Percentiles rank a stretch among this genome's conserved stretches.
Evolutionary conservation across 2,329 filamentous ascomycete species (phyloP).

Genomic region (Xylogone sp.): DNA sequence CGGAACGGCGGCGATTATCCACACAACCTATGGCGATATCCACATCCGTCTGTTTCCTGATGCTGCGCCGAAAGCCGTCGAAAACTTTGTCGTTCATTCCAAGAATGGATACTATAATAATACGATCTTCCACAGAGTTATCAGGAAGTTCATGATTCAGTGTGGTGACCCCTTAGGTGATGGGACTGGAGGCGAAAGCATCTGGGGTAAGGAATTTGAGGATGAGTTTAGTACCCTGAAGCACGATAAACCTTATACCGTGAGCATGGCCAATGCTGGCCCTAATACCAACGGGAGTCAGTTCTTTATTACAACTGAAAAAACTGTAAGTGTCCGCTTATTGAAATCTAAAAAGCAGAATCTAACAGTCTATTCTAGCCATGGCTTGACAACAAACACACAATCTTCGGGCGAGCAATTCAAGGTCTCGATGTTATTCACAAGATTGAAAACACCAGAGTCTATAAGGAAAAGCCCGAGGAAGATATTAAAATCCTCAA

Average conservation of each 20-base stretch:
- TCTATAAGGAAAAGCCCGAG: constrained; percentile 86
- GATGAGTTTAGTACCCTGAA: constrained; percentile 90
- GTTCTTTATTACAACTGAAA: constrained; percentile 98
- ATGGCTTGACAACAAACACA: constrained; percentile 95
- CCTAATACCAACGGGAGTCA: constrained; percentile 94
- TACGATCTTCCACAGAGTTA: constrained; percentile 95
- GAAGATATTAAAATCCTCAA: constrained; percentile 97
- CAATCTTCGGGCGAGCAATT: constrained; percentile 87
- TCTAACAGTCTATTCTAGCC: constrained; percentile 43
- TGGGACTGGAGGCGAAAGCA: constrained; percentile 84
- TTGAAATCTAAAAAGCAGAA: constrained; percentile 3
- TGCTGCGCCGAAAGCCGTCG: constrained; percentile 88
- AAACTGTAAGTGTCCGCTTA: constrained; percentile 59
- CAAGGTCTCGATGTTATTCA: constrained; percentile 93
- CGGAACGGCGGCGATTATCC: constrained; percentile 77
- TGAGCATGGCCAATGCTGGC: constrained; percentile 97
- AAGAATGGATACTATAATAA: constrained; percentile 94
- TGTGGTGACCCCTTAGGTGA: constrained; percentile 81
- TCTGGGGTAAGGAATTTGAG: constrained; percentile 88
- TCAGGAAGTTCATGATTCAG: constrained; percentile 98
- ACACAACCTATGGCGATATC: constrained; percentile 93
- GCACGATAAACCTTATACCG: constrained; percentile 93
- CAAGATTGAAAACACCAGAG: constrained; percentile 87
- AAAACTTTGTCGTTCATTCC: constrained; percentile 94
- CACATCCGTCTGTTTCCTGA: constrained; percentile 90